Base-by-base conservation (phyloP, 257 asterid genomes). In the Solanum chmielewskii region DNA sequence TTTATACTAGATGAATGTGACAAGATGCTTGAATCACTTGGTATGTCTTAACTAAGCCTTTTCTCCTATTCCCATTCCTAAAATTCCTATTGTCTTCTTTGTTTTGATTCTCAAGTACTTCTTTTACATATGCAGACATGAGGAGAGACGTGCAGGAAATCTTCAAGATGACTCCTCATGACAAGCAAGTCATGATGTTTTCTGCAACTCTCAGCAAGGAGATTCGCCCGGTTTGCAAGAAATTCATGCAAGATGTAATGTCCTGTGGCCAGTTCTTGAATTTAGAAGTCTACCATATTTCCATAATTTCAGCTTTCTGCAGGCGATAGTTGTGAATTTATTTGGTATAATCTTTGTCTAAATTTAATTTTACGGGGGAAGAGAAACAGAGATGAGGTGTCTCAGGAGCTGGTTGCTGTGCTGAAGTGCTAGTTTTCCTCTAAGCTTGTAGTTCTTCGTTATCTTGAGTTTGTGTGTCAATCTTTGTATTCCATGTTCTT, bases 181-280 rank as follows among this genome's bases (percentile, higher is more conserved):
- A 96, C 88, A 96, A 96, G 91, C 98, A 96, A 92, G 98, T 96
- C 56, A 96, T 94, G 98, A 96, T 96, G 98, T 96, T 96, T 88
- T 95, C 98, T 23, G 98, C 99, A 35, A 96, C 99, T 4, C 97
- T 96, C 86, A 94, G 99, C 94, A 96, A 96, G 93, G 99, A 96
- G 90, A 96, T 95, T 66, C 98, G 98, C 74, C 99, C 99, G 1
- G 94, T 96, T 85, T 96, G 99, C 98, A 96, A 95, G 93, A 96
- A 96, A 87, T 96, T 96, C 83, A 96, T 96, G 98, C 98, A 94
- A 95, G 98, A 96, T 92, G 99, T 96, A 95, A 96, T 95, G 92
- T 95, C 90, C 93, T 89, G 89, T 94, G 94, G 85, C 97, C 96
- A 92, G 98, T 87, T 91, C 93, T 92, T 92, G 94, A 92, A 90